A percentile compares a stretch with the other conserved stretches of the same genome.
These are phyloP conservation scores for Crassisporium funariophilum DNA, from an alignment of 768 basidiomycete species.

Conservation along the genomic window DNA sequence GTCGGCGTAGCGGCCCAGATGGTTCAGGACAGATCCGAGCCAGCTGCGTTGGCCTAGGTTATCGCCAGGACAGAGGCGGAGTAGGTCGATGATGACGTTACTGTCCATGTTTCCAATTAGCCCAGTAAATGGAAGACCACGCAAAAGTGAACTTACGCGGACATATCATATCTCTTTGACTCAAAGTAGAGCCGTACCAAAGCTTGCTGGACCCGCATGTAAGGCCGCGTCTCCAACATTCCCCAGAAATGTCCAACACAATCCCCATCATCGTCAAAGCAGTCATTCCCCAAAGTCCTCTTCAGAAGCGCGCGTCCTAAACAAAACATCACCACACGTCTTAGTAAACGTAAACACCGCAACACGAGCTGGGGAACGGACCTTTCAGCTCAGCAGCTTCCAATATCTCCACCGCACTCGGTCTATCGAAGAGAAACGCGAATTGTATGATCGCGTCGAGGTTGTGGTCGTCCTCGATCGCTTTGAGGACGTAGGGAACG, in stretches of 20 bases:
- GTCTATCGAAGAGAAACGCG: conserved; percentile 33
- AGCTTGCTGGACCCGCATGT: conserved; percentile 46
- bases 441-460: conserved; percentile 40
- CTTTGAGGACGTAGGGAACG: conserved; percentile 39
- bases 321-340: neutral
- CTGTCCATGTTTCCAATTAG: conserved; percentile 19
- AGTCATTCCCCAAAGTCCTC: conserved; percentile 29
- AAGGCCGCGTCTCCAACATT: conserved; percentile 42
- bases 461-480: conserved; percentile 42
- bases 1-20: conserved; percentile 32
- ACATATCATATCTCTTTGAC: conserved; percentile 30
- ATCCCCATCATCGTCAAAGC: conserved; percentile 39
- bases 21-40: conserved; percentile 41
- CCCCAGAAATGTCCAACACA: conserved; percentile 39
- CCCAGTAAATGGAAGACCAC: neutral
- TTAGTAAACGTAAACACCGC: neutral
- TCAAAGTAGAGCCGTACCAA: conserved; percentile 38
- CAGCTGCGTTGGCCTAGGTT: conserved; percentile 39
- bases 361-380: neutral
- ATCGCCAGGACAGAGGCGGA: conserved; percentile 45
- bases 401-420: conserved; percentile 29
- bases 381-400: neutral
- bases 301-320: conserved; percentile 32
- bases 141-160: conserved; percentile 30
- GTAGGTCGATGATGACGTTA: conserved; percentile 40